Base-by-base conservation (phyloP, 345 rosid species). In the Gossypium stocksii region DNA sequence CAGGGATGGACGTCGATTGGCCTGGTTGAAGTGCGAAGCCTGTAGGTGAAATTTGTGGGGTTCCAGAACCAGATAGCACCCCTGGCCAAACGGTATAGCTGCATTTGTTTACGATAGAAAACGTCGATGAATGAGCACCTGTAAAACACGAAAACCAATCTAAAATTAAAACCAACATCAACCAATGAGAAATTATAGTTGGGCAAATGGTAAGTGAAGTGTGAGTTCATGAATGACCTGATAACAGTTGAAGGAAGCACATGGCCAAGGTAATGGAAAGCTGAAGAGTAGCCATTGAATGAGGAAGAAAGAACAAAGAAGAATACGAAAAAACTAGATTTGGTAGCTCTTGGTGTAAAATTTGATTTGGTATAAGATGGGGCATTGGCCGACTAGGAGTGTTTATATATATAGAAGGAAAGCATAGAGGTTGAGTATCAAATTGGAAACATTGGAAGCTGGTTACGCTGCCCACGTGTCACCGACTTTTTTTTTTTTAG, bases 11-110 rank as follows among this genome's bases (percentile, higher is more conserved):
- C 17, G 73, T 69, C 0, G 91, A 77, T 4, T 84, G 83, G 1
- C 84, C 74, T 1, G 88, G 83, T 62, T 82, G 82, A 65, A 91
- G 84, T 25, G 74, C 76, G 69, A 89, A 89, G 16, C 96, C 96
- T 3, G 93, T 84, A 43, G 84, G 86, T 25, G 91, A 58, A 19
- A 89, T 77, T 23, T 76, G 88, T 2, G 86, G 67, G 1, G 87
- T 83, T 48, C 91, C 90, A 19, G 90, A 88, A 29, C 87, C 86
- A 16, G 93, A 83, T 65, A 91, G 87, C 62, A 87, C 71, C 0
- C 89, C 93, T 2, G 96, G 93, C 96, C 90, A 91, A 45, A 91
- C 85, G 7, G 91, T 82, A 78, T 86, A 79, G 73, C 79, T 51
- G 72, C 96, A 89, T 72, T 80, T 80, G 87, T 91, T 91, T 53